Percentiles rank a stretch among this genome's conserved stretches.
Conservation (phyloP, 2,329 filamentous ascomycete species). For the Fusarium odoratissimum region DNA sequence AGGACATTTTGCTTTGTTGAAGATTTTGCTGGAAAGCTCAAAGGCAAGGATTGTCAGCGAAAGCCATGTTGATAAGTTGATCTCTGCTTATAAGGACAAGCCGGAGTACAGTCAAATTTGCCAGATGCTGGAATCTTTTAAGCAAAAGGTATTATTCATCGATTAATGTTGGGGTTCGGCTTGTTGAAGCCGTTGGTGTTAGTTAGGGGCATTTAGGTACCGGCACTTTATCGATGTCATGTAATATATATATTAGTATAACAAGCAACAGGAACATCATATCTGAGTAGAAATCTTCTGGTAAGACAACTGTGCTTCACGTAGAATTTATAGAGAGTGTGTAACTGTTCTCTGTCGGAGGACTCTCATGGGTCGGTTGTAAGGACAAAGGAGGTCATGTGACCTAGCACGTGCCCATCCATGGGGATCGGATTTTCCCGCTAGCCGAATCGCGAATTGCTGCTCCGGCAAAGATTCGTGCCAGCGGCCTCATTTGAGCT, state of each 20-base stretch:
- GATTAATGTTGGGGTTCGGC: neutral
- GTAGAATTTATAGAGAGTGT: neutral
- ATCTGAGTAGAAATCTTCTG: neutral
- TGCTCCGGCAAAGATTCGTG: conserved; percentile 61
- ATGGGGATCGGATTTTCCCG: conserved; percentile 53
- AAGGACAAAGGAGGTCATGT: conserved; percentile 42
- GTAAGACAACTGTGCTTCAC: neutral
- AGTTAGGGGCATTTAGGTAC: neutral
- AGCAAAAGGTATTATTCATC: neutral
- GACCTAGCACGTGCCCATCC: conserved; percentile 46
- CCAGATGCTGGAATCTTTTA: neutral
- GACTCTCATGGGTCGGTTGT: neutral
- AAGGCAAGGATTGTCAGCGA: neutral
- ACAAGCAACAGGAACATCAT: neutral
- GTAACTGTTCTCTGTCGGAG: neutral
- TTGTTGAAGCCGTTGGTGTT: neutral
- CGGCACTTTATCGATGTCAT: neutral
- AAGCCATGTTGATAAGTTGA: neutral
- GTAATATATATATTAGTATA: neutral
- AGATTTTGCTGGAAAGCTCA: conserved; percentile 1
- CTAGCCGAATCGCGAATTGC: conserved; percentile 55
- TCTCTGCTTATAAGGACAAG: neutral
- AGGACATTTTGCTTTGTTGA: neutral
- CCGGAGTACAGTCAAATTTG: neutral
- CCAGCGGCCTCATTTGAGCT: conserved; percentile 57